Evolutionary conservation across 2,329 filamentous ascomycete genomes (phyloP).

Genomic region (Aschersonia sp.): DNA sequence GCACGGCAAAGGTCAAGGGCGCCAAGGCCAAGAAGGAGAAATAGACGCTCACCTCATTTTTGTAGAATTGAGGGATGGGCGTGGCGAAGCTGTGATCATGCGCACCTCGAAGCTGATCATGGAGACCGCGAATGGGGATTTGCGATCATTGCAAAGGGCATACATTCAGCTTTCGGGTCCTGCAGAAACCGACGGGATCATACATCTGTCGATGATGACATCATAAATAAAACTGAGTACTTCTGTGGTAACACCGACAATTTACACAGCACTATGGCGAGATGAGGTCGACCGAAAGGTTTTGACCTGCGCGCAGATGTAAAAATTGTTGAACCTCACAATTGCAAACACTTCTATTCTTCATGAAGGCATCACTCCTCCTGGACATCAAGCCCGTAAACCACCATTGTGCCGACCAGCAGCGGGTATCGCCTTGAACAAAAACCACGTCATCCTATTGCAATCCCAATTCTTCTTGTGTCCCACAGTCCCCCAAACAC

Average conservation of each 20-base stretch:
- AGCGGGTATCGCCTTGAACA: conserved; percentile 1
- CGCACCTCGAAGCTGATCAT: conserved; percentile 6
- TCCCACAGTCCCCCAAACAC: no score
- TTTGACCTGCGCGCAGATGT: no score
- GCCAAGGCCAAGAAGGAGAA: conserved; percentile 88
- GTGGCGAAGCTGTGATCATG: conserved; percentile 13
- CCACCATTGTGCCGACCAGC: conserved; percentile 3
- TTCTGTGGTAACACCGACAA: no score
- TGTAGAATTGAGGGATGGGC: conserved; percentile 17
- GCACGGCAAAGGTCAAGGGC: conserved; percentile 97
- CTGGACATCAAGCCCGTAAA: not conserved
- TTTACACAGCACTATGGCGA: no score
- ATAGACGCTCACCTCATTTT: conserved; percentile 35
- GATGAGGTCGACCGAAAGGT: no score
- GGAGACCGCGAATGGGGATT: not conserved
- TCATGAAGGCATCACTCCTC: no score
- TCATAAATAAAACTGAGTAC: no score
- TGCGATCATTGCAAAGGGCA: no score
- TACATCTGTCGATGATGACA: no score
- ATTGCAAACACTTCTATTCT: not conserved
- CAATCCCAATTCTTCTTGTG: no score
- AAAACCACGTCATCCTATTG: not conserved
- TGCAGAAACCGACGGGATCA: no score
- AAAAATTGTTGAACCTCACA: not conserved
- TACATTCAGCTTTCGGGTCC: no score